Base-by-base conservation (phyloP, 2,329 filamentous ascomycete species). In the Talaromyces sp. region DNA sequence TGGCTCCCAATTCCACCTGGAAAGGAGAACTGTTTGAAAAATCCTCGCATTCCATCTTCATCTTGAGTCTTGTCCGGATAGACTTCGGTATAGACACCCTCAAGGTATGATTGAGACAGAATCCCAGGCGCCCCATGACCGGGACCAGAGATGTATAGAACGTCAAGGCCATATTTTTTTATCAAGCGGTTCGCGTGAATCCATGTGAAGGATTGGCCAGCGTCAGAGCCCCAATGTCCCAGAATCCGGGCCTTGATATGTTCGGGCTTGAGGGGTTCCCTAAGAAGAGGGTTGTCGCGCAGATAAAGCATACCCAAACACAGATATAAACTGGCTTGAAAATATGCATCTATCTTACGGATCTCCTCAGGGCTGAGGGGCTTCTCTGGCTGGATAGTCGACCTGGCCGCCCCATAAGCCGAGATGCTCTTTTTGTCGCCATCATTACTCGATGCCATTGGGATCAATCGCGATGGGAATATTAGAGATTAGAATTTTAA, bases 21-120 rank as follows among this genome's bases (percentile, higher is more conserved):
- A 76, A 92, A 92, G 1, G 89, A 92, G 78, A 93, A 93, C 66
- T 89, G 85, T 78, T 91, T 92, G 84, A 92, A 92, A 81, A 92
- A 92, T 63, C 82, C 84, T 68, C 87, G 85, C 81, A 93, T 79
- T 30, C 90, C 90, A 62, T 88, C 83, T 44, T 82, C 76, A 70
- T 90, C 85, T 67, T 89, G 84, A 2, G 86, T 84, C 78, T 89
- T 91, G 62, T 90, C 85, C 2, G 89, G 89, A 68, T 92, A 93
- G 28, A 92, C 86, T 69, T 92, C 89, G 1, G 87, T 87, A 75
- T 92, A 92, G 50, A 88, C 86, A 34, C 90, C 89, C 70, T 93
- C 90, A 14, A 93, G 83, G 69, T 91, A 93, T 14, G 87, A 86
- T 74, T 92, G 89, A 0, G 89, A 89, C 42, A 93, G 82, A 10